These are phyloP conservation scores for Boletus reticuloceps DNA, from an alignment of 768 basidiomycete species.

Conservation along the genomic window DNA sequence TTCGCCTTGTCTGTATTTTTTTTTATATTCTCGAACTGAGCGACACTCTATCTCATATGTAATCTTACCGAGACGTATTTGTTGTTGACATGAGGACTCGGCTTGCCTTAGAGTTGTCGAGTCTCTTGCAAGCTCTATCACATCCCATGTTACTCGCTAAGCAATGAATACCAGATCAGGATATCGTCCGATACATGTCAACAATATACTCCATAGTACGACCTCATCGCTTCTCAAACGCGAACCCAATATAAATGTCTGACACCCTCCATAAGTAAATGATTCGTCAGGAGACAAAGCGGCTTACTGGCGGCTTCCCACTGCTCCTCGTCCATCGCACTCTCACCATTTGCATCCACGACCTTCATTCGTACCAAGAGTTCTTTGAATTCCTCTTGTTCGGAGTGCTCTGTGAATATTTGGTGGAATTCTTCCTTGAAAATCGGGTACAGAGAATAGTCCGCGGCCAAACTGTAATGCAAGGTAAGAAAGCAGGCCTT, in stretches of 20 bases:
- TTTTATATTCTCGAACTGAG: conserved; percentile 4
- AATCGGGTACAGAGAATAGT: conserved; percentile 69
- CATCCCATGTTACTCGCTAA: not conserved
- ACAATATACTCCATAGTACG: not conserved
- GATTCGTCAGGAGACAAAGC: not conserved
- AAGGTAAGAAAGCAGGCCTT: conserved; percentile 11
- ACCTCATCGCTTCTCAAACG: conserved; percentile 68
- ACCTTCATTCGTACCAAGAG: conserved; percentile 91
- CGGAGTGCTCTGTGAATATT: conserved; percentile 78
- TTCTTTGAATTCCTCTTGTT: conserved; percentile 76
- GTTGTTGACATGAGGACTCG: conserved; percentile 8
- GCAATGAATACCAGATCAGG: conserved; percentile 4
- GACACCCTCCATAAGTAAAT: conserved; percentile 9
- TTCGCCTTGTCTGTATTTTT: not conserved
- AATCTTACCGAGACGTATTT: conserved; percentile 26
- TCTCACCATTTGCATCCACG: conserved; percentile 79
- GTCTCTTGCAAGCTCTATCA: not conserved
- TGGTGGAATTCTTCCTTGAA: conserved; percentile 92
- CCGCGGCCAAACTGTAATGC: conserved; percentile 68
- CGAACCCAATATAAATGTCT: conserved; percentile 96
- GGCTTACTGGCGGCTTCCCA: conserved; percentile 98
- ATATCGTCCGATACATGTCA: conserved; percentile 1
- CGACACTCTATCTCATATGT: conserved; percentile 28
- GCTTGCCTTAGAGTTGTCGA: not conserved
- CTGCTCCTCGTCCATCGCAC: conserved; percentile 91